These are phyloP conservation scores for Fusarium sp. DNA, from an alignment of 2,329 filamentous ascomycete species.

Conservation along the genomic window DNA sequence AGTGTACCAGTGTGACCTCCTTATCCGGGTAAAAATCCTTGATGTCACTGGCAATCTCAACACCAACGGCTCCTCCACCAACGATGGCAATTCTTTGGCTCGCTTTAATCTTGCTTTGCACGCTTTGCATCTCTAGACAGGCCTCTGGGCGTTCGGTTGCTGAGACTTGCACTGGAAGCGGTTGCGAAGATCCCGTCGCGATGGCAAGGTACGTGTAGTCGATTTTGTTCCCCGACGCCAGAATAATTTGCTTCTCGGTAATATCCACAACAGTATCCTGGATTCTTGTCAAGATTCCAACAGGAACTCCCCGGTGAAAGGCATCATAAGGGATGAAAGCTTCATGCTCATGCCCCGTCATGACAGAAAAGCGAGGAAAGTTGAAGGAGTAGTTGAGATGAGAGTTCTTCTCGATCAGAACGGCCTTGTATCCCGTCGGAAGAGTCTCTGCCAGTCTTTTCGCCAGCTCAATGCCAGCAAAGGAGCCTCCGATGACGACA, in stretches of 20 bases:
- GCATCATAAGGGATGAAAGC: slow-evolving; percentile 14
- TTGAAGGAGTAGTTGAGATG: slow-evolving; percentile 13
- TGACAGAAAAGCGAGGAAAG: slow-evolving; percentile 15
- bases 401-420: slow-evolving; percentile 10
- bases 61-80: slow-evolving; percentile 10
- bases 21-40: slow-evolving; percentile 3
- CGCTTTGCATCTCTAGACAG: background rate
- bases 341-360: slow-evolving; percentile 3
- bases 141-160: background rate
- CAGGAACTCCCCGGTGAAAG: background rate
- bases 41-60: slow-evolving; percentile 11
- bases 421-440: background rate
- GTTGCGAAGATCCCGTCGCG: slow-evolving; percentile 1
- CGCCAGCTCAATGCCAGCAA: background rate
- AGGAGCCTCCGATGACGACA: slow-evolving; percentile 13
- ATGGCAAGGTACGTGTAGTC: background rate
- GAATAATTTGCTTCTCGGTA: background rate
- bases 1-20: slow-evolving; percentile 4
- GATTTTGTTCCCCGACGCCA: background rate
- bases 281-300: background rate
- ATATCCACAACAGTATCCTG: background rate
- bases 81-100: slow-evolving; percentile 4
- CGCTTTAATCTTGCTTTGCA: background rate
- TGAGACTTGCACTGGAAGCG: background rate
- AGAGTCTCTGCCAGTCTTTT: background rate